Conservation (phyloP, 768 basidiomycete genomes). For the Podaxis carcinomalis region DNA sequence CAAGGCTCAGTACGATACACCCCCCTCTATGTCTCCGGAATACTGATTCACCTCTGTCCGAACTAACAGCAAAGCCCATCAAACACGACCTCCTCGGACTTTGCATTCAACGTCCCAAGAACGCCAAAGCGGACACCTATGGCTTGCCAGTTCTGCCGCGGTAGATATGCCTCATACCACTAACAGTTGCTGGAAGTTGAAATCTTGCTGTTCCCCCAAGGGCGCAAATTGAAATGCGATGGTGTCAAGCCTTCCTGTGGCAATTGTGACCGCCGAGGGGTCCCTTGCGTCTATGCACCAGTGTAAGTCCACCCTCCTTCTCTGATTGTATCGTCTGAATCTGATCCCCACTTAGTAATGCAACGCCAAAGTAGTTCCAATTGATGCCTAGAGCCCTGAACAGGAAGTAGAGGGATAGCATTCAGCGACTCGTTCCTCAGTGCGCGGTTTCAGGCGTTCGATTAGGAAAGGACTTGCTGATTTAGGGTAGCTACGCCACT, state of each 20-base stretch:
- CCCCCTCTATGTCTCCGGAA: not conserved
- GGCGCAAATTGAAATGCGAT: constrained; percentile 54
- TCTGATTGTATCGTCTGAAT: constrained; percentile 6
- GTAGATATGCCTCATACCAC: constrained; percentile 26
- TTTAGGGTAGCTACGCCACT: constrained; percentile 3
- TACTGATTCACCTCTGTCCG: not conserved
- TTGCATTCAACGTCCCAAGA: constrained; percentile 17
- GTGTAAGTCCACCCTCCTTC: constrained; percentile 45
- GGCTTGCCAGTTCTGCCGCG: constrained; percentile 74
- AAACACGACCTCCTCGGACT: not conserved
- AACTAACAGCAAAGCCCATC: not conserved
- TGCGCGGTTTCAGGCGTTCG: constrained; percentile 18
- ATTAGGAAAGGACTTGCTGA: not conserved
- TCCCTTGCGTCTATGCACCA: constrained; percentile 56
- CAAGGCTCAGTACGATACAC: not conserved
- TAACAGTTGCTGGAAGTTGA: not conserved
- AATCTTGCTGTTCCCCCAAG: not conserved
- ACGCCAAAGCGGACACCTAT: constrained; percentile 51
- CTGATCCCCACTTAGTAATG: constrained; percentile 7
- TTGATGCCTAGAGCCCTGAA: not conserved
- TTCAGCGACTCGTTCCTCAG: constrained; percentile 18
- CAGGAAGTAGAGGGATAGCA: not conserved
- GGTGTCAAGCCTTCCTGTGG: constrained; percentile 58
- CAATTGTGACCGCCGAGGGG: constrained; percentile 59
- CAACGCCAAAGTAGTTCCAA: not conserved